These are phyloP conservation scores for Neonectria sp. DNA, from an alignment of 2,329 filamentous ascomycete species.

Conservation along the genomic window DNA sequence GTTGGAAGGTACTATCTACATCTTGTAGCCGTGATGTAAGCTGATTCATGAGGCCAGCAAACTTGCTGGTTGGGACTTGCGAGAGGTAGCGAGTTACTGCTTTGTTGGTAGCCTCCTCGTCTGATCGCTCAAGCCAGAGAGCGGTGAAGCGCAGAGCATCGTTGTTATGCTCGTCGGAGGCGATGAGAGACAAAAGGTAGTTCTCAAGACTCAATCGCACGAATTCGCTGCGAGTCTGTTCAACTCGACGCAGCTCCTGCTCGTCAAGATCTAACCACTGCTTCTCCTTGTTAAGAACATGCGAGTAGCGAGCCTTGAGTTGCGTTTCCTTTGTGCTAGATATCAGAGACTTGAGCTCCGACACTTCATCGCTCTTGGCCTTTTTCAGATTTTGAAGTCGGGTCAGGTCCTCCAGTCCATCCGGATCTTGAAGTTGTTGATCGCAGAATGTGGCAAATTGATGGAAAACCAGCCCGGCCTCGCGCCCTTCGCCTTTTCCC, in stretches of 20 bases:
- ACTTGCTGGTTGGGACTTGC: constrained; percentile 90
- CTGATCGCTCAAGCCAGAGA: constrained; percentile 91
- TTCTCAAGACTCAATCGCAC: constrained; percentile 93
- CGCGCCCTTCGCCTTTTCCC: constrained; percentile 75
- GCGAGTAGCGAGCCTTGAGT: constrained; percentile 69
- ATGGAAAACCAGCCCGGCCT: constrained; percentile 91
- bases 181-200: constrained; percentile 86
- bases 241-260: constrained; percentile 85
- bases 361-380: constrained; percentile 85
- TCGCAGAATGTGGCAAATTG: constrained; percentile 97
- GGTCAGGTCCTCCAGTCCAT: constrained; percentile 86
- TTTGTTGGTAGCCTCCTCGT: constrained; percentile 82
- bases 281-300: constrained; percentile 79
- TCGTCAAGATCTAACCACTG: constrained; percentile 94
- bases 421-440: constrained; percentile 89
- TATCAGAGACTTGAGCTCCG: constrained; percentile 77
- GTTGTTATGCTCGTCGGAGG: constrained; percentile 90
- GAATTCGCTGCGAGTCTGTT: constrained; percentile 83
- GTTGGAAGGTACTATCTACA: constrained; percentile 80
- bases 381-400: constrained; percentile 85
- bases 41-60: constrained; percentile 95
- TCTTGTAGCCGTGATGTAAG: constrained; percentile 92
- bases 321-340: constrained; percentile 66
- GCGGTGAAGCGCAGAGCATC: constrained; percentile 94
- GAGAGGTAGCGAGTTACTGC: constrained; percentile 80